Evolutionary conservation across 169 alveolate species (phyloP), one percentile per base, ranked within the genome.

Genomic region (Cryptosporidium meleagridis): DNA sequence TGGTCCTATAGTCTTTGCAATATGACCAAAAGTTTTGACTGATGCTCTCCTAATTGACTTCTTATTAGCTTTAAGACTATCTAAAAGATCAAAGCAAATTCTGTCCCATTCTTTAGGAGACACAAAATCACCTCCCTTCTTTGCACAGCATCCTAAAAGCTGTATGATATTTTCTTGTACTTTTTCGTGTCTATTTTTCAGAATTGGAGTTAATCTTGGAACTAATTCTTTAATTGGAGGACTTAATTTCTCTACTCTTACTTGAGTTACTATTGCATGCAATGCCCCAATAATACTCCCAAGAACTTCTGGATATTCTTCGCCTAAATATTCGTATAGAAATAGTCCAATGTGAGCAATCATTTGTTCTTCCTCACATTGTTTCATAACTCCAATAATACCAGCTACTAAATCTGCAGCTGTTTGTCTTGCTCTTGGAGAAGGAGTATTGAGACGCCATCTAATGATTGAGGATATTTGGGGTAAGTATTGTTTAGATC

Each of bases 101-200:
- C 99, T 95, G 95, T 98, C 99, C 99, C 99, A 99, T 92, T 99
- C 99, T 91, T 98, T 97, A 2, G 99, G 99, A 23, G 99, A 97
- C 12, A 98, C 99, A 86, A 97, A 93, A 85, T 98, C 99, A 3
- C 99, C 99, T n/a, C 99, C 99, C 58, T 99, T 95, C 93, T 99
- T 99, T 21, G 99, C 99, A 48, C 98, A 98, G 65, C 99, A 96
- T 18, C 99, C 99, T n/a, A 98, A 95, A 61, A 97, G 91, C 73
- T 97, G 98, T 37, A 99, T 98, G 35, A 98, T 98, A 86, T 97
- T 97, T 91, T 97, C 99, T 92, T 97, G 98, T 44, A 99, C 99
- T 93, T 99, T 98, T 91, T 98, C 99, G 92, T 99, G 99, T 69
- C 99, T 94, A 93, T 99, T 99, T 91, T 98, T 97, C 69, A 99